Evolutionary conservation across 169 alveolate genomes (phyloP).

Genomic region (Amoebophrya sp.): DNA sequence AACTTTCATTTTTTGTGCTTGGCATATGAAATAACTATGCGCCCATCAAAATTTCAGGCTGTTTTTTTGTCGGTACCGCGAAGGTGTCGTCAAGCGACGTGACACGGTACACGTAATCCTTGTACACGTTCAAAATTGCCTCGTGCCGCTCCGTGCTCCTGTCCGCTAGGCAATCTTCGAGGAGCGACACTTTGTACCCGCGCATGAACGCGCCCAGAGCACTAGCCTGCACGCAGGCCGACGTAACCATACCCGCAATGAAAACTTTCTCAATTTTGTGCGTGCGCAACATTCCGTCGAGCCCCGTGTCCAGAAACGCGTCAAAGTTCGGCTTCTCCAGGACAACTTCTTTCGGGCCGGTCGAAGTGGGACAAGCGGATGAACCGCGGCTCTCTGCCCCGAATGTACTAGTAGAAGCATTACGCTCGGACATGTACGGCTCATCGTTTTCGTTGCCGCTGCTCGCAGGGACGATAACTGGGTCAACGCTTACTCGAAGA

Average conservation of each 20-base stretch:
- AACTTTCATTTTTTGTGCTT: no score
- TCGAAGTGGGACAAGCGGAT: no score
- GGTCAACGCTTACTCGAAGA: no score
- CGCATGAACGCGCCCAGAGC: neutral
- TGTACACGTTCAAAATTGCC: neutral
- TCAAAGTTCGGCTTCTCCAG: neutral
- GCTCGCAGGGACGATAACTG: no score
- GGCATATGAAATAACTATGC: no score
- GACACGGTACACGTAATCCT: neutral
- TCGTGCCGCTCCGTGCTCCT: neutral
- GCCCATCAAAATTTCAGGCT: no score
- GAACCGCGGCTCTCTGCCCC: no score
- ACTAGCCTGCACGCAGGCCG: neutral
- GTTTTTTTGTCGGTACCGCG: no score
- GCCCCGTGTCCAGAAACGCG: slow-evolving; percentile 1
- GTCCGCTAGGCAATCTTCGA: neutral
- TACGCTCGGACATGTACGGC: no score
- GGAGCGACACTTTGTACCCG: neutral
- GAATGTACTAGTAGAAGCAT: no score
- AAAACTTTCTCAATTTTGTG: neutral
- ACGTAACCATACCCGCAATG: neutral
- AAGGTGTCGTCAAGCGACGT: no score
- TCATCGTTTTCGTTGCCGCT: no score
- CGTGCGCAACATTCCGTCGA: neutral
- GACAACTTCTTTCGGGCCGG: neutral